Base-by-base conservation (phyloP, 2,329 filamentous ascomycete species). In the Diplodia corticola region DNA sequence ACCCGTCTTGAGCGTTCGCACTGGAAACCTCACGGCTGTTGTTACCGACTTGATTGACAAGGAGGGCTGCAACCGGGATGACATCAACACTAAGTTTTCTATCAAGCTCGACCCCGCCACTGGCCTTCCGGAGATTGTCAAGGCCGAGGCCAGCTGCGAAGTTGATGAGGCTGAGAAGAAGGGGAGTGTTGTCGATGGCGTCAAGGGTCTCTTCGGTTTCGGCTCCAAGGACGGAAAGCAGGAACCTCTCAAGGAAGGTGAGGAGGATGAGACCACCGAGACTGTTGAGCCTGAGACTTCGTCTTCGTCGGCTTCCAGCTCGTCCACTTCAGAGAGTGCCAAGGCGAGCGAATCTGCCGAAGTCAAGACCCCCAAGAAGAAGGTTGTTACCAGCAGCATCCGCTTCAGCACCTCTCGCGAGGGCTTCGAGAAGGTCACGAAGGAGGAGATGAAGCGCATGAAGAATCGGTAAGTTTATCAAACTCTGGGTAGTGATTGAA, bases 161-260 rank as follows among this genome's bases (percentile, higher is more conserved):
- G 86, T 90, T 28, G 91, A 96, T 63, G 85, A 84, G 4, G 77
- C 80, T 9, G 55, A 60, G 26, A 88, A 89, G 54, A 87, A 87
- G 78, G 91, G 91, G 69, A 89, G 90, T 61, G 86, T 98, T 57
- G 91, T 97, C 55, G 94, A 97, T 74, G 93, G 92, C 50, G 92
- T 98, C 70, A 99, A 99, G 84, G 96, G 93, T 70, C 86, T 97
- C 69, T 96, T 99, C 75, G 95, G 95, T 5, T 93, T 98, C 75
- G 95, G 94, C 28, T 91, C 91, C 73, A 92, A 92, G 80, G 90
- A 91, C 69, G 90, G 91, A 69, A 91, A 94, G 65, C 91, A 97
- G 79, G 84, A 86, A 69, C 81, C 85, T 7, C 75, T 97, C 37
- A 85, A 86, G 67, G 90, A 89, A 57, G 77, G 70, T 35, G 76